Base-by-base conservation (phyloP, 2,329 filamentous ascomycete species). In the Macroventuria anomochaeta region DNA sequence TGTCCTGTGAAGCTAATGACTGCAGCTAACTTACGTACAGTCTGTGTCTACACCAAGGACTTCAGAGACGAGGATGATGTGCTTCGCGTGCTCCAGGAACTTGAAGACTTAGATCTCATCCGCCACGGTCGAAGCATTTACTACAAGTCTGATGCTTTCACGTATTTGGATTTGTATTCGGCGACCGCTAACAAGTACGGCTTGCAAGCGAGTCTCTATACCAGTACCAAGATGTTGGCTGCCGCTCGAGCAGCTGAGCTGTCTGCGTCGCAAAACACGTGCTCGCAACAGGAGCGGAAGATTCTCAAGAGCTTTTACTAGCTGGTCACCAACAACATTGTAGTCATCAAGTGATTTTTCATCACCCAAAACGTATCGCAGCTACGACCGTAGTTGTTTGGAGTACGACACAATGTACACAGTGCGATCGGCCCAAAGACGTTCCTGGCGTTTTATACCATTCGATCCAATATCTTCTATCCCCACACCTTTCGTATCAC, bases 41-140 rank as follows among this genome's bases (percentile, higher is more conserved):
- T 62, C 21, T 93, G 89, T 61, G 79, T 96, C 7, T 96, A 96
- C 72, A 96, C 90, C 5, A 77, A 79, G 34, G 85, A 96, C 70
- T 95, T 92, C 68, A 77, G 77, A 23, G 86, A 96, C 67, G 80
- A 76, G 44, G 76, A 80, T 3, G 90, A 96, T 68, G 83, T 96
- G 5, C 80, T 79, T 23, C 81, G 88, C 36, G 88, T 96, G 3
- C 76, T 93, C 32, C 68, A 78, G 53, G 82, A 79, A 59, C 73
- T 96, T 57, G 81, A 82, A 43, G 79, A 36, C 5, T 12, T 56
- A 7, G 85, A 82, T 7, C 75, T 95, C 31, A 79, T 88, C 13
- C 63, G 68, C 6, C 56, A 60, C 20, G 43, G 77, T 3, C 77
- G 76, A 38, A 76, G 79, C 1, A 86, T 95, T 42, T 93, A 90